phyloP scores from a whole-genome alignment of 2,329 filamentous ascomycete species.

The Coccinonectria pachysandricola region DNA sequence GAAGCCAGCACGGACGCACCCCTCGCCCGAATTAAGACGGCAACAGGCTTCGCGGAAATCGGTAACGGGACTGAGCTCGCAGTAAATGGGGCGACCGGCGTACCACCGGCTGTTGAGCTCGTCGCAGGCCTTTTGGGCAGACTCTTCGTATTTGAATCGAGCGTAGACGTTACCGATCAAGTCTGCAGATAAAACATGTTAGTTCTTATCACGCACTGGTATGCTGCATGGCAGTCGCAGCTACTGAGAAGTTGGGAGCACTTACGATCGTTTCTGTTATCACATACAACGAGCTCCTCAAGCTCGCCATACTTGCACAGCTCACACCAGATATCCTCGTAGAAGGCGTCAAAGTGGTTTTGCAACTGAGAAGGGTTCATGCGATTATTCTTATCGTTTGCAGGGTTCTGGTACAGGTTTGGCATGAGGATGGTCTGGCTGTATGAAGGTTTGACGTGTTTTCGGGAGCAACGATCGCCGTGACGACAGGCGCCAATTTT shows the following conservation, averaged over 20 bases:
- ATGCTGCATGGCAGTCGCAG: background rate
- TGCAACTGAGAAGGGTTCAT: conserved; percentile 95
- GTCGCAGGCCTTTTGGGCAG: conserved; percentile 87
- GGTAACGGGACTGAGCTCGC: conserved; percentile 91
- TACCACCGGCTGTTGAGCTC: conserved; percentile 94
- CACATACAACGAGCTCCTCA: conserved; percentile 95
- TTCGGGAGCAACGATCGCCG: conserved; percentile 94
- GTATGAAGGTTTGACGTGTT: conserved; percentile 99
- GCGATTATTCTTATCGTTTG: conserved; percentile 91
- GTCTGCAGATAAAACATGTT: conserved; percentile 39
- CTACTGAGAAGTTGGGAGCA: conserved; percentile 18
- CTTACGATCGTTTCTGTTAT: conserved; percentile 97
- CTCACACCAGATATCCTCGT: conserved; percentile 99
- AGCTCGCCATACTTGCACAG: conserved; percentile 98
- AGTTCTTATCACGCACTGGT: no score
- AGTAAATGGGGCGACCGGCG: conserved; percentile 92
- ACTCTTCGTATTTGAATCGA: conserved; percentile 99
- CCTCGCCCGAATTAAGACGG: conserved; percentile 85
- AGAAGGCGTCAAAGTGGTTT: conserved; percentile 99
- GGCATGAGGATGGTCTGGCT: conserved; percentile 95
- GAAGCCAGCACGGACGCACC: conserved; percentile 90
- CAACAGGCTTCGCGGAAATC: conserved; percentile 98
- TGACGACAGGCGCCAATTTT: conserved; percentile 99
- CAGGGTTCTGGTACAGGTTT: conserved; percentile 98
- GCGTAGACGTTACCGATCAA: conserved; percentile 98